Base-by-base conservation (phyloP, 257 asterid genomes). In the Plantago major region DNA sequence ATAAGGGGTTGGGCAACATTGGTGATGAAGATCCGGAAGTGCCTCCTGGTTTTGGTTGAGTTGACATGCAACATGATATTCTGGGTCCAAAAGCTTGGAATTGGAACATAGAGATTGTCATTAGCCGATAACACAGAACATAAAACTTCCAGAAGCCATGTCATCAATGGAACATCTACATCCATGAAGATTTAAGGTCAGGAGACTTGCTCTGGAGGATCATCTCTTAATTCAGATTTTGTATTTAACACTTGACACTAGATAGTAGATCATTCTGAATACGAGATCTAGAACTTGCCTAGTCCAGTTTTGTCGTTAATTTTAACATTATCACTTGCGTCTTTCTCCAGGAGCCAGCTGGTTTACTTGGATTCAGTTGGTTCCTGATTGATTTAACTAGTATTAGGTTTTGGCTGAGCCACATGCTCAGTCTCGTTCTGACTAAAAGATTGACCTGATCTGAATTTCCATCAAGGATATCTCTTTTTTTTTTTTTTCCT, bases 31-130 rank as follows among this genome's bases (percentile, higher is more conserved):
- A 88, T 73, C 98, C 89, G 48, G 98, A 91, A 16, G 87, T 86
- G 54, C 98, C 98, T 72, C 98, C 98, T 60, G 98, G 96, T 30
- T 91, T 91, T 64, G 90, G 96, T 73, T 86, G 76, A 81, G 64
- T 53, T 67, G 11, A 58, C 63, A 47, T 68, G 46, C 67, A 46
- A 67, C 64, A 51, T 47, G n/a, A 38, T 26, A 66, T 54, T 71
- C 58, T 28, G 59, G 54, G 30, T 11, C 67, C 57, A 15, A 18
- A 42, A 42, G 9, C 19, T 48, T 58, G 30, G 37, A 53, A 26
- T 19, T 67, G 50, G 60, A 44, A 42, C 48, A 53, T 10, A 33
- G 47, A 40, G 68, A 44, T 14, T 11, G 42, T 15, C 38, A 33
- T 55, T 63, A 48, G 26, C 49, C 33, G 40, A 58, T 72, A 37